Conservation (phyloP, 2,329 filamentous ascomycete species). For the Aspergillus costaricaensis region DNA sequence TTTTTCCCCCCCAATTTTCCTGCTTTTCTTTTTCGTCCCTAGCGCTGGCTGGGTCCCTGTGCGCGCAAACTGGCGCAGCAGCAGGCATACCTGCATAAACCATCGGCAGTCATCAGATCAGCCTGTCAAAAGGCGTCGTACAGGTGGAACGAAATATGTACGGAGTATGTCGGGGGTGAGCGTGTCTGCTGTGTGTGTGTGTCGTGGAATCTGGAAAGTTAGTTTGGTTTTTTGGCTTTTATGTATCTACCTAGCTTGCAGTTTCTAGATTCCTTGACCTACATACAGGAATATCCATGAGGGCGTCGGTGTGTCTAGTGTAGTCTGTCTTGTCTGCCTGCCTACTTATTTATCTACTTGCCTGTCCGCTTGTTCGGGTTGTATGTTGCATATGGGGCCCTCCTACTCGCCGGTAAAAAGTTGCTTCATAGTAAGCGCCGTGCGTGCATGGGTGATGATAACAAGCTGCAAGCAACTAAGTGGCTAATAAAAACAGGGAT, state of each 20-base stretch:
- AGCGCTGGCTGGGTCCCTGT: neutral
- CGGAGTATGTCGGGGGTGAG: neutral
- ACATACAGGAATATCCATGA: neutral
- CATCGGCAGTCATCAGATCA: slow-evolving; percentile 9
- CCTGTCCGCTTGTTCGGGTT: neutral
- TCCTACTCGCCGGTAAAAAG: neutral
- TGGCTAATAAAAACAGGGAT: neutral
- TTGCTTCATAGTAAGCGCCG: neutral
- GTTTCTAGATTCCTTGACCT: neutral
- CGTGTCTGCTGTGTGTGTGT: neutral
- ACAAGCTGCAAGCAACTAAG: neutral
- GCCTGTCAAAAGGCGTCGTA: slow-evolving; percentile 6
- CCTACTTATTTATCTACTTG: neutral
- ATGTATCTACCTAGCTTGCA: neutral
- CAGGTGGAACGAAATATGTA: slow-evolving; percentile 6
- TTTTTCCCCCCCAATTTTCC: too few species aligned
- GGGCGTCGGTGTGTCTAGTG: neutral
- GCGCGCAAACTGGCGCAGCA: neutral
- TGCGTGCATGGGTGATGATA: neutral
- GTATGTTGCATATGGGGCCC: neutral
- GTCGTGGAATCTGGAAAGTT: slow-evolving; percentile 1
- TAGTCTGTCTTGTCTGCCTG: neutral
- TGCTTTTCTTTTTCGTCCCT: slow-evolving; percentile 5
- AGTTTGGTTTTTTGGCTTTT: neutral
- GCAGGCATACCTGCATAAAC: slow-evolving; percentile 2